Conservation (phyloP, 2,329 filamentous ascomycete genomes). For the Calonectria pteridis region DNA sequence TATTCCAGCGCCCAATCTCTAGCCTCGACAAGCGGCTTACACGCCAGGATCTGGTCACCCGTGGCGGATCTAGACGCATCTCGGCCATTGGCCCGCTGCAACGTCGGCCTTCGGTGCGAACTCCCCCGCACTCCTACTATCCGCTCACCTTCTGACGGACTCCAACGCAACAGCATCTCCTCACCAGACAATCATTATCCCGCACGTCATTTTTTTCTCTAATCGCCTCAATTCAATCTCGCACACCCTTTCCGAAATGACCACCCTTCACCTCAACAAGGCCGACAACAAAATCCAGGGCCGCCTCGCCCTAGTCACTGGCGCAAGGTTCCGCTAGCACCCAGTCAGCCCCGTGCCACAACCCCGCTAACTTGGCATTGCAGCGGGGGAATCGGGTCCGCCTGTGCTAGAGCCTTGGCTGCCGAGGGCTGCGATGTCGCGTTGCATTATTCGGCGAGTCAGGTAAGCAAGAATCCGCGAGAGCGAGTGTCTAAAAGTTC, state of each 20-base stretch:
- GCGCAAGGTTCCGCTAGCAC: constrained; percentile 44
- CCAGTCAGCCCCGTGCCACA: background rate
- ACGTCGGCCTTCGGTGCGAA: constrained; percentile 34
- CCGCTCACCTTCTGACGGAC: background rate
- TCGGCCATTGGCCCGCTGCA: constrained; percentile 8
- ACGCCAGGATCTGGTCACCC: background rate
- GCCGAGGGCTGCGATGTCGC: constrained; percentile 52
- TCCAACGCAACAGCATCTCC: background rate
- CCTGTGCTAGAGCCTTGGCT: constrained; percentile 48
- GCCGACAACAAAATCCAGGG: constrained; percentile 43
- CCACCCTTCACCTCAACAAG: constrained; percentile 36
- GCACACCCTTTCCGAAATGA: constrained; percentile 19
- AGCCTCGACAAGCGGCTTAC: background rate
- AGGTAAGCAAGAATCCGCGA: constrained; percentile 36
- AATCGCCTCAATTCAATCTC: background rate
- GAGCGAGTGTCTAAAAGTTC: background rate
- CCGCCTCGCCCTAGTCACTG: constrained; percentile 50
- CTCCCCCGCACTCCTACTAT: constrained; percentile 32
- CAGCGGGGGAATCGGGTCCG: constrained; percentile 53
- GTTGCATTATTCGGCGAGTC: constrained; percentile 50
- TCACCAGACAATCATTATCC: background rate
- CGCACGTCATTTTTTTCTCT: background rate
- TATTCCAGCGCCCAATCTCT: background rate
- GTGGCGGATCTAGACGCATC: background rate
- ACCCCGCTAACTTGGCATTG: constrained; percentile 6